Evolutionary conservation across 768 basidiomycete species (phyloP), one percentile per base, ranked within the genome.

Genomic region (Coprinopsis marcescibilis): DNA sequence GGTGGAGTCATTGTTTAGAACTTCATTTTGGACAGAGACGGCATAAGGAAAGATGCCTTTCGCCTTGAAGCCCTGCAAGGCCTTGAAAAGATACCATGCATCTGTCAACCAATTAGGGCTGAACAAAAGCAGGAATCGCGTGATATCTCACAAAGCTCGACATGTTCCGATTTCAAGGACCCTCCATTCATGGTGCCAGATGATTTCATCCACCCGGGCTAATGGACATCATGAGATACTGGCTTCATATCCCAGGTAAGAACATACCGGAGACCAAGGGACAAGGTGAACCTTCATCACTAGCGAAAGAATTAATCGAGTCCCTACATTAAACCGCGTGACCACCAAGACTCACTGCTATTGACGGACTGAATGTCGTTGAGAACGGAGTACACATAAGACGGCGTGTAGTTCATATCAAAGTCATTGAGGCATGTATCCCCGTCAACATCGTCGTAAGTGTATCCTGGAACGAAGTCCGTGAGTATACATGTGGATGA

Each of bases 151-250:
- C 78, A 80, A 0, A 62, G 59, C 26, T 56, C 58, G 30, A 72
- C 58, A 45, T 77, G 73, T 25, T 65, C 60, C 0, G 73, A 68
- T 15, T 69, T 56, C 40, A 86, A 59, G 12, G 70, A 72, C n/a
- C 81, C 83, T 3, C 84, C 83, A n/a, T 75, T 65, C 77, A 84
- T 82, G 2, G 73, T 76, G 10, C 71, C 71, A 37, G 71, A 75
- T 38, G 63, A 65, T 60, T 87, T 87, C 82, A 86, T 84, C 84
- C 85, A 88, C 7, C 67, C 81, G 13, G 85, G 85, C 82, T 85
- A 47, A 32, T 49, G 13, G 41, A n/a, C 17, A 15, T 44, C 6
- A 14, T 33, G 5, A 39, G n/a, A n/a, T n/a, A n/a, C n/a, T n/a
- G n/a, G n/a, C n/a, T n/a, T n/a, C n/a, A n/a, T n/a, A n/a, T n/a